Evolutionary conservation across 2,329 filamentous ascomycete species (phyloP).

Genomic region (Colletotrichum sp.): DNA sequence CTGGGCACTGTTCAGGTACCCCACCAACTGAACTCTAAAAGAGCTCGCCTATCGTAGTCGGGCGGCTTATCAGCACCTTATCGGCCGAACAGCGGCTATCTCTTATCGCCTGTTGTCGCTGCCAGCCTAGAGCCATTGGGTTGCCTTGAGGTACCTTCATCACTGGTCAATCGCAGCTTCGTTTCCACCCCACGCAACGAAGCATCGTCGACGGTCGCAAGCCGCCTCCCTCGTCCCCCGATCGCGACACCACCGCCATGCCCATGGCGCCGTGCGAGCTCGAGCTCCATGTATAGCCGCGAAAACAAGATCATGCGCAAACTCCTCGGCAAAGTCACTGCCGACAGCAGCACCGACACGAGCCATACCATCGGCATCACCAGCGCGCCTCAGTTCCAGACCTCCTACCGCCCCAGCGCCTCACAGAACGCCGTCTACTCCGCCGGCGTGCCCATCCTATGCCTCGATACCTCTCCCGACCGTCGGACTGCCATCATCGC

Average conservation of each 20-base stretch:
- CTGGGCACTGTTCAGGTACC: neutral
- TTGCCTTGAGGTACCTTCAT: neutral
- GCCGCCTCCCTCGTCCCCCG: neutral
- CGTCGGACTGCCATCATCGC: slow-evolving; percentile 61
- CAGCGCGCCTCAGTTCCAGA: slow-evolving; percentile 44
- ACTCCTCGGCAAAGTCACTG: slow-evolving; percentile 59
- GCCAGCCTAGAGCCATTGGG: neutral
- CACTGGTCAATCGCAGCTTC: neutral
- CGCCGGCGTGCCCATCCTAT: slow-evolving; percentile 58
- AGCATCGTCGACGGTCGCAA: neutral
- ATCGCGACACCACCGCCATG: slow-evolving; percentile 5
- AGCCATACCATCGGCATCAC: slow-evolving; percentile 48
- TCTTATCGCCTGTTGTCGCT: neutral
- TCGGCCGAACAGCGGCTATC: neutral
- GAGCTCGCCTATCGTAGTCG: neutral
- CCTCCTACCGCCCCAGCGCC: slow-evolving; percentile 55
- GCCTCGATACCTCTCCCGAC: slow-evolving; percentile 64
- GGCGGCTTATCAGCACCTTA: neutral
- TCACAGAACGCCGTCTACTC: slow-evolving; percentile 61
- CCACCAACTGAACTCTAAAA: neutral
- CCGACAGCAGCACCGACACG: slow-evolving; percentile 50
- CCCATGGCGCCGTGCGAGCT: slow-evolving; percentile 36
- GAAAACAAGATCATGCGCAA: slow-evolving; percentile 65
- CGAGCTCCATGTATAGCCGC: slow-evolving; percentile 53
- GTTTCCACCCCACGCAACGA: neutral